Evolutionary conservation across 805 yeast genomes (phyloP), one percentile per base, ranked within the genome.

Genomic region (Ogataea glucozyma): DNA sequence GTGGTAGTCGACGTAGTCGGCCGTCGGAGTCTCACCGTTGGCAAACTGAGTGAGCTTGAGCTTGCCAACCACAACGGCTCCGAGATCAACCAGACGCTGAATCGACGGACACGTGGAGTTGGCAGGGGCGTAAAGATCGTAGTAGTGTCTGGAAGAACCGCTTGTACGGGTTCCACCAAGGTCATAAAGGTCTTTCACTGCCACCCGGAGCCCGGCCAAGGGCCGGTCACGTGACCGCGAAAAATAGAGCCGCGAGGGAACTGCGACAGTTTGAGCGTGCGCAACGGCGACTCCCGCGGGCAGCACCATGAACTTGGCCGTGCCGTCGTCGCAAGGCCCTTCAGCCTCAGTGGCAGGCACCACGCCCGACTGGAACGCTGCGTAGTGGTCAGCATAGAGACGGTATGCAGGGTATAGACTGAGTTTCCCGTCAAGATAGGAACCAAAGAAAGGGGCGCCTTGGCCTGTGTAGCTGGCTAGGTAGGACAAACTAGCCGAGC

Each of bases 221-320:
- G 48, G 48, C 31, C 40, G 38, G 21, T 40, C 48, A n/a, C 31
- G 39, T 10, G 44, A 36, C 19, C 29, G 38, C 10, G 43, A 40
- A 36, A 22, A 44, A 21, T 44, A 44, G 22, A 44, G 42, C 29
- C 40, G 31, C 7, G 48, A 44, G 1, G 48, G 48, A 31, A 44
- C 48, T 12, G 48, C 48, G 26, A 44, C 24, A 6, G 44, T 44
- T 18, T 44, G 48, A 6, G 48, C 48, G 21, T 44, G 48, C 2
- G 48, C 48, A 11, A 44, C 48, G 17, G 41, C 44, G 10, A 44
- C 44, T 26, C 48, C 48, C 6, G 44, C 48, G 10, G 48, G 48
- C 2, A 44, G 34, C 4, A 30, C 41, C 42, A 36, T 44, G 23
- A 40, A 44, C n/a, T 35, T 23, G 23, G n/a, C n/a, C n/a, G n/a